Evolutionary conservation across 495 filamentous ascomycete species (phyloP), one percentile per base, ranked within the genome.

Genomic region (Aspergillus cristatus): DNA sequence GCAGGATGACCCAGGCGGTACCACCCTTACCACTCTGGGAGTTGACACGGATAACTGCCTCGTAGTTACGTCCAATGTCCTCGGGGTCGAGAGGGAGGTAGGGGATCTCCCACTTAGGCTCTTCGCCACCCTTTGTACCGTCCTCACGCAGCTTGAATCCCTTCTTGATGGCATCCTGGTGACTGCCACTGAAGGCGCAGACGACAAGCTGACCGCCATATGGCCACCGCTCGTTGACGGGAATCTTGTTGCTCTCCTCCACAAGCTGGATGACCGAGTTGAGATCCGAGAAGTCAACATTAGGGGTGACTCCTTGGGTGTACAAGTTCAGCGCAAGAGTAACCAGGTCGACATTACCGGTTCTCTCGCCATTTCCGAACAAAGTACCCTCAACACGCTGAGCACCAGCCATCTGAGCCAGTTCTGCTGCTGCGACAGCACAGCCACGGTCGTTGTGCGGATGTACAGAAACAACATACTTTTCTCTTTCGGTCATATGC

Each of bases 161-260:
- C 67, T 97, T 97, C 68, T 94, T 94, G 65, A 98, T 96, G 26
- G 91, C 91, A 50, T 97, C 91, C 65, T 98, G 89, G 58, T 96
- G 90, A 18, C 83, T 87, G 31, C 89, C 87, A 51, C 80, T 85
- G 66, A 94, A 94, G 13, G 86, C 85, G 55, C 80, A 89, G 28
- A 87, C 82, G 30, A 95, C 90, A 41, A 95, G 71, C 51, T 84
- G 80, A 26, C 86, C 91, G 35, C 85, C 88, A 58, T 96, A 96
- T 0, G 91, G 90, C 36, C 82, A 81, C 32, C 90, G 77, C 32
- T 84, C 78, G 47, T 94, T 86, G 14, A 96, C 83, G 13, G 88
- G 87, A 44, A 97, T 95, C 70, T 96, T 94, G 66, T 84, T 96
- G 67, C 81, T 83, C 49, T 81, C 76, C 60, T 96, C 91, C 12